Conservation (phyloP, 768 basidiomycete genomes). For the Agaricus blazei region DNA sequence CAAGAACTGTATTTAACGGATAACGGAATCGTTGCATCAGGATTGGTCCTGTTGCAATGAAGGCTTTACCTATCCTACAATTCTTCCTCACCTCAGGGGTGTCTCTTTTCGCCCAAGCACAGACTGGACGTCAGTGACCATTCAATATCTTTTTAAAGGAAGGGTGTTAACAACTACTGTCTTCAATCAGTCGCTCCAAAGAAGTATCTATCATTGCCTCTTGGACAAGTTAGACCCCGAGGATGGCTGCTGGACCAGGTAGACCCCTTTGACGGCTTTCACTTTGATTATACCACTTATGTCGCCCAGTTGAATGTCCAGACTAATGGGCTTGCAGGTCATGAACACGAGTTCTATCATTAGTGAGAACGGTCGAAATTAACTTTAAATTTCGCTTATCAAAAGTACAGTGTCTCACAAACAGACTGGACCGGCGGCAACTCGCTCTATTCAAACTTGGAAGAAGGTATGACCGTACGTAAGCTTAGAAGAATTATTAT, state of each 20-base stretch:
- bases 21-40: background rate
- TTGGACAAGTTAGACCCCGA: slow-evolving; percentile 31
- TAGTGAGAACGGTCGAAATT: slow-evolving; percentile 19
- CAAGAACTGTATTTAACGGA: background rate
- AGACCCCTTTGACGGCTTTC: background rate
- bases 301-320: slow-evolving; percentile 32
- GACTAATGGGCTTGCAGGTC: slow-evolving; percentile 38
- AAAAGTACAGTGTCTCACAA: slow-evolving; percentile 25
- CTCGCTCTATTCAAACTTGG: slow-evolving; percentile 35
- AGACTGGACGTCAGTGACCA: slow-evolving; percentile 21
- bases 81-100: slow-evolving; percentile 2
- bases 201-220: slow-evolving; percentile 33
- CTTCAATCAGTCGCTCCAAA: slow-evolving; percentile 32
- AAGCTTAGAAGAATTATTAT: background rate
- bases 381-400: background rate
- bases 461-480: slow-evolving; percentile 28
- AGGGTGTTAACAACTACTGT: background rate
- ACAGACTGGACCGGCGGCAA: slow-evolving; percentile 39
- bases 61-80: slow-evolving; percentile 1
- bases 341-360: slow-evolving; percentile 38
- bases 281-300: background rate
- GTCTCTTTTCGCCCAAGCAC: slow-evolving; percentile 7
- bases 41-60: background rate
- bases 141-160: no score
- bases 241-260: slow-evolving; percentile 43